Percentiles rank a stretch among this genome's conserved stretches.
Conservation (phyloP, 441 rosid genomes). For the Arabidopsis lyrata region DNA sequence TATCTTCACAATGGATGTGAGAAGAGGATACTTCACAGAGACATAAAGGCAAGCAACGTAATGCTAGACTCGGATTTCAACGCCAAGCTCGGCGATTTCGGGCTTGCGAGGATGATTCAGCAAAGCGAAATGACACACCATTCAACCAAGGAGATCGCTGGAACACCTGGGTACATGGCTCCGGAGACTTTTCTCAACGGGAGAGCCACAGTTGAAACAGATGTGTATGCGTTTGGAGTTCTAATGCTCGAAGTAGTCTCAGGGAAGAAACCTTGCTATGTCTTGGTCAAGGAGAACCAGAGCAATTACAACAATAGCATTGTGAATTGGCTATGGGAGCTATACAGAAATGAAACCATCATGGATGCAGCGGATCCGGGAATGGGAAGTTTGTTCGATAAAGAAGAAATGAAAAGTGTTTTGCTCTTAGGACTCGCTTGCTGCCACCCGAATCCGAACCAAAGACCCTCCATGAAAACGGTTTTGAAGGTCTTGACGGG, state of each 20-base stretch:
- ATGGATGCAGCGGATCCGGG: conserved; percentile 58
- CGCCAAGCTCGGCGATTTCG: conserved; percentile 70
- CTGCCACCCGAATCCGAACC: conserved; percentile 77
- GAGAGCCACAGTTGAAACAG: conserved; percentile 65
- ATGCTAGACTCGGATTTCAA: conserved; percentile 71
- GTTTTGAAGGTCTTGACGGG: conserved; percentile 70
- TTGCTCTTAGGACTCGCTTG: conserved; percentile 73
- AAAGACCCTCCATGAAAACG: conserved; percentile 69
- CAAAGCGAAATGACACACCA: conserved; percentile 68
- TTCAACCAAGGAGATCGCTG: conserved; percentile 69
- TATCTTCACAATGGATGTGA: conserved; percentile 79
- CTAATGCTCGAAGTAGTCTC: conserved; percentile 60
- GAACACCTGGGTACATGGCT: conserved; percentile 86
- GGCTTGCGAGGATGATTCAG: conserved; percentile 70
- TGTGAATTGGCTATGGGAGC: conserved; percentile 73
- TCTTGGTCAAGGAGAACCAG: conserved; percentile 41
- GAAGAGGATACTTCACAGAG: conserved; percentile 74
- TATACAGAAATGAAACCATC: conserved; percentile 53
- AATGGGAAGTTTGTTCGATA: conserved; percentile 46
- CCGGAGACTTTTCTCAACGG: conserved; percentile 71
- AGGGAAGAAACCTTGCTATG: conserved; percentile 58
- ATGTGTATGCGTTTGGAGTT: conserved; percentile 63
- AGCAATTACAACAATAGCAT: conserved; percentile 56
- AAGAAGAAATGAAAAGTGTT: conserved; percentile 54
- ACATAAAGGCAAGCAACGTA: conserved; percentile 77